phyloP scores from a whole-genome alignment of 164 flowering plant species.

The Nymphaea colorata region DNA sequence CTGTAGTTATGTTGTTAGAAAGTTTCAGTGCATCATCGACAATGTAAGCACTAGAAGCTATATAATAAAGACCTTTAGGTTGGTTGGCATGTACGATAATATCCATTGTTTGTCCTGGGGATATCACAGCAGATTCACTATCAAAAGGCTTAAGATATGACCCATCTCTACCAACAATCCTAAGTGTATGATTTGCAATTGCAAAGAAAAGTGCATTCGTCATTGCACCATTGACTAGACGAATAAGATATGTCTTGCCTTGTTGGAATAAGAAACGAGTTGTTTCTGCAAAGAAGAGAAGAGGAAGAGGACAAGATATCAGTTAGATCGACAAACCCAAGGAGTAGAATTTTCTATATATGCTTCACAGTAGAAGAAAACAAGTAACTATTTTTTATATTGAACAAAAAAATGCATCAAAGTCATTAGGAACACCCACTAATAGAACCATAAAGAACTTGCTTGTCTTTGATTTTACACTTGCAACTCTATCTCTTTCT shows the following conservation, averaged over 20 bases:
- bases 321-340: too few relatives aligned
- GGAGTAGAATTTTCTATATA: too few relatives aligned
- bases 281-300: slow-evolving; percentile 4
- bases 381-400: too few relatives aligned
- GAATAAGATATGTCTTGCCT: slow-evolving; percentile 29
- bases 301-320: too few relatives aligned
- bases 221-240: slow-evolving; percentile 22
- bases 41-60: neutral
- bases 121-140: slow-evolving; percentile 6
- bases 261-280: slow-evolving; percentile 1
- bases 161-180: slow-evolving; percentile 17
- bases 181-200: slow-evolving; percentile 9
- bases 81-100: slow-evolving; percentile 15
- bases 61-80: slow-evolving; percentile 12
- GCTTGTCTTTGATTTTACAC: too few relatives aligned
- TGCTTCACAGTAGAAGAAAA: too few relatives aligned
- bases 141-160: slow-evolving; percentile 14
- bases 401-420: too few relatives aligned
- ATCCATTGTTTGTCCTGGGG: slow-evolving; percentile 26
- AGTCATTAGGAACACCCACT: too few relatives aligned
- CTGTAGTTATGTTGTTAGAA: slow-evolving; percentile 20
- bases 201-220: slow-evolving; percentile 14
- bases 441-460: too few relatives aligned
- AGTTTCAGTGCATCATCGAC: too few relatives aligned
- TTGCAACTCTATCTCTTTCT: too few relatives aligned